Evolutionary conservation across 345 rosid genomes (phyloP).

Genomic region (Streptanthus diversifolius): DNA sequence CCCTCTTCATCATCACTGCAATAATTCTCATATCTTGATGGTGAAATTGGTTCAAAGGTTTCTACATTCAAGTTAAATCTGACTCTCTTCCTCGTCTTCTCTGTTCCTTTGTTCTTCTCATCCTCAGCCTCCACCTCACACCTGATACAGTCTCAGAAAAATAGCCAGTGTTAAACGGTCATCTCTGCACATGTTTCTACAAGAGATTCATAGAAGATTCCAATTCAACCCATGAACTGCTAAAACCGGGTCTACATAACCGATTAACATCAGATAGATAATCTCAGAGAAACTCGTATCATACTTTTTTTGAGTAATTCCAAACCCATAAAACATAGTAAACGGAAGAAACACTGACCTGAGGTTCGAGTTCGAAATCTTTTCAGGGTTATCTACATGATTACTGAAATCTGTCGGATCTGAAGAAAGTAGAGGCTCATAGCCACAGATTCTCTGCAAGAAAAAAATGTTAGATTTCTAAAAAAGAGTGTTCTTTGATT

Average conservation of each 20-base stretch:
- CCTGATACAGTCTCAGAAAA: neutral
- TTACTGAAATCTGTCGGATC: constrained; percentile 35
- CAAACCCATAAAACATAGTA: neutral
- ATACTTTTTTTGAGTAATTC: neutral
- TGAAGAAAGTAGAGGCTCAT: constrained; percentile 51
- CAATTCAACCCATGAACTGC: neutral
- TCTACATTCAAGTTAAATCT: constrained; percentile 77
- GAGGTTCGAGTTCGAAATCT: constrained; percentile 40
- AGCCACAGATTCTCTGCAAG: constrained; percentile 44
- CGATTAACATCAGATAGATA: neutral
- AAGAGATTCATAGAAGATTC: neutral
- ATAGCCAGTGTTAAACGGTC: neutral
- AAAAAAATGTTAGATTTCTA: neutral
- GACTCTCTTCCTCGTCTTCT: constrained; percentile 68
- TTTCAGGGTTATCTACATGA: constrained; percentile 16
- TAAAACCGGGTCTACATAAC: constrained; percentile 4
- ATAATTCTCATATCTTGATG: constrained; percentile 19
- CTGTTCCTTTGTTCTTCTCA: constrained; percentile 34
- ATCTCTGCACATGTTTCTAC: neutral
- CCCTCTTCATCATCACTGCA: constrained; percentile 43
- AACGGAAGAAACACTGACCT: constrained; percentile 38
- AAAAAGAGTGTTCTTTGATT: neutral
- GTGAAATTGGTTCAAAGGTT: constrained; percentile 61
- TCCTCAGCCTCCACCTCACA: constrained; percentile 22
- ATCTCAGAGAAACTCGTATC: neutral